Conservation (phyloP, 1,284 basidiomycete genomes). For the Cryptococcus wingfieldii region DNA sequence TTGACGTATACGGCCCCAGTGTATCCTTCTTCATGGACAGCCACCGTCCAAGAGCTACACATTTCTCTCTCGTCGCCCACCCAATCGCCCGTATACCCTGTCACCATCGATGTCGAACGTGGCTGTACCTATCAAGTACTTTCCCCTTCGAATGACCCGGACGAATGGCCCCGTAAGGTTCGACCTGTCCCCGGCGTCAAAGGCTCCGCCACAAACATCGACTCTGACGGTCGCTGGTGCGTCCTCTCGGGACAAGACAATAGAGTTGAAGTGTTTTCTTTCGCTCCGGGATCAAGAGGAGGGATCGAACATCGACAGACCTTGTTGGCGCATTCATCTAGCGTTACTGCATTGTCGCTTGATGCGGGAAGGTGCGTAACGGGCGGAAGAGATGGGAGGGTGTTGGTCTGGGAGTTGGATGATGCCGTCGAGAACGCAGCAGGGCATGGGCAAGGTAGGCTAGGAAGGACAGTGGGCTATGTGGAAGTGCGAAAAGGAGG, state of each 20-base stretch:
- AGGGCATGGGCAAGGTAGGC: conserved; percentile 5
- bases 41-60: conserved; percentile 44
- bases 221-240: conserved; percentile 43
- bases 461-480: conserved; percentile 33
- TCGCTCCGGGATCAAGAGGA: conserved; percentile 20
- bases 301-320: conserved; percentile 24
- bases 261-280: conserved; percentile 45
- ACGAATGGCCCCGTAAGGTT: conserved; percentile 34
- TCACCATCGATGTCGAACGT: conserved; percentile 12
- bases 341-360: conserved; percentile 39
- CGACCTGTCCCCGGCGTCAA: conserved; percentile 38
- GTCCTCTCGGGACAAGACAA: conserved; percentile 46
- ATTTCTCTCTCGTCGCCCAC: conserved; percentile 15
- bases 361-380: conserved; percentile 39
- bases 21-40: conserved; percentile 47
- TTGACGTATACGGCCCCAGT: conserved; percentile 46
- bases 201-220: conserved; percentile 33
- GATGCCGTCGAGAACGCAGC: conserved; percentile 9
- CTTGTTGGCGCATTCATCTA: conserved; percentile 37
- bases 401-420: conserved; percentile 48
- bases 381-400: conserved; percentile 40
- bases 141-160: conserved; percentile 2
- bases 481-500: conserved; percentile 40
- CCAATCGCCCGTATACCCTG: background rate
- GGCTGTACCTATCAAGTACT: conserved; percentile 39